Evolutionary conservation across 805 yeast genomes (phyloP), one percentile per base, ranked within the genome.

Genomic region (Spathaspora boniae): DNA sequence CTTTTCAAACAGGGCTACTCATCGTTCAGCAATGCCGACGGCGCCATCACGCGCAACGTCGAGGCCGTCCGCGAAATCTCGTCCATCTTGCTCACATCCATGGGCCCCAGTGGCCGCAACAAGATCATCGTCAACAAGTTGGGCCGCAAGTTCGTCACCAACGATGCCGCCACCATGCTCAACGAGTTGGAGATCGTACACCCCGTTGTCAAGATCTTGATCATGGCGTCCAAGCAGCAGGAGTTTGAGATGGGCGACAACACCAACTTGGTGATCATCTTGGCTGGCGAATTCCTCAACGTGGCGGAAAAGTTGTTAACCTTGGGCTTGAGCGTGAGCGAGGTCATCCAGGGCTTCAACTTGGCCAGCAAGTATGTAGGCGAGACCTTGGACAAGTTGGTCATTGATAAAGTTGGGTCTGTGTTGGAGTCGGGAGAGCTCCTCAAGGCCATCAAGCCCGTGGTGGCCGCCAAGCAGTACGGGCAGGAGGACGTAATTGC

Each of bases 161-260:
- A 86, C 49, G 98, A 93, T 59, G 97, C 98, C n/a, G 96, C 97
- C 25, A 93, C 98, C 6, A 93, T 93, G 82, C 71, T 93, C 41
- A 78, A 83, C 46, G 98, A 93, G 60, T 69, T 91, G 37, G 97
- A 91, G 44, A 87, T 91, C 46, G 88, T 93, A 31, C 98, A 91
- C 58, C 98, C 98, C 5, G 98, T 96, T 3, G 98, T 93, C 8
- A 93, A 91, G 62, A 78, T 93, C 31, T 74, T 93, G 43, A 93
- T 91, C 37, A 88, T 88, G 97, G 95, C 98, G 15, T 80, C 95
- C 9, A 86, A 91, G 58, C 98, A 93, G 68, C 98, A 93, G 65
- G 96, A 93, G 59, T 76, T 79, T 49, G 98, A 91, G 69, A 84
- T 91, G 87, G 98, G 98, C 42, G 98, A 93, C 62, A 86, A 86